A percentile compares a stretch with the other conserved stretches of the same genome.
phyloP scores from a whole-genome alignment of 2,329 filamentous ascomycete genomes.

The Dothideomycetidae sp. region DNA sequence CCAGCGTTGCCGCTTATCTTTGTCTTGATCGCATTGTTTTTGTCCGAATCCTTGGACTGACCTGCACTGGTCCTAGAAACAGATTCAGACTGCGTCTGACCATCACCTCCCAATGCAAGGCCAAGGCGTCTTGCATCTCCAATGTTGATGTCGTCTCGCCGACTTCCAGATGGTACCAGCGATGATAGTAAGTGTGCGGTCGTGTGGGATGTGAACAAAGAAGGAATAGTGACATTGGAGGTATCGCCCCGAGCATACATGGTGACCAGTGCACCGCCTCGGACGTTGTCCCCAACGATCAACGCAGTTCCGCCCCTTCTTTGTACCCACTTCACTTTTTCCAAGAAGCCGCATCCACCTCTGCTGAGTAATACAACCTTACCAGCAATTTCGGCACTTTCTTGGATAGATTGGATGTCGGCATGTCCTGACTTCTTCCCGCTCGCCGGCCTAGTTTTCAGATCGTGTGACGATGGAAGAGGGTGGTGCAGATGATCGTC shows the following conservation, averaged over 20 bases:
- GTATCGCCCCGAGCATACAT: constrained; percentile 98
- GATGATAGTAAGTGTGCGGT: constrained; percentile 87
- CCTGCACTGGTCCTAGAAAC: constrained; percentile 9
- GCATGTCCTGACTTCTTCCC: constrained; percentile 43
- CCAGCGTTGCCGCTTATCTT: neutral
- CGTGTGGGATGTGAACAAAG: constrained; percentile 86
- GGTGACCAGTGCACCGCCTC: constrained; percentile 77
- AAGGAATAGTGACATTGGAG: constrained; percentile 85
- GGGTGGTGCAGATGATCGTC: constrained; percentile 67
- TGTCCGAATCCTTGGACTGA: constrained; percentile 11
- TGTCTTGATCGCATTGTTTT: neutral
- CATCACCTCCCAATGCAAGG: constrained; percentile 20
- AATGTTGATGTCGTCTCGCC: constrained; percentile 45
- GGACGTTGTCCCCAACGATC: constrained; percentile 86
- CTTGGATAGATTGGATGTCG: constrained; percentile 83
- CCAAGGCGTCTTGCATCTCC: constrained; percentile 43
- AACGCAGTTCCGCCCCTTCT: constrained; percentile 75
- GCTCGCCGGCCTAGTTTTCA: constrained; percentile 23
- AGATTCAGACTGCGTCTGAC: neutral
- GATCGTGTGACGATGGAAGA: constrained; percentile 29
- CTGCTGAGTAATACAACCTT: constrained; percentile 85
- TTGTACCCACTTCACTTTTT: constrained; percentile 96
- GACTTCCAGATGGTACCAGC: constrained; percentile 58
- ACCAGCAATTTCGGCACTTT: constrained; percentile 80
- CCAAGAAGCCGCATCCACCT: constrained; percentile 88